Base-by-base conservation (phyloP, 2,329 filamentous ascomycete species). In the Fusarium solani-melongenae region DNA sequence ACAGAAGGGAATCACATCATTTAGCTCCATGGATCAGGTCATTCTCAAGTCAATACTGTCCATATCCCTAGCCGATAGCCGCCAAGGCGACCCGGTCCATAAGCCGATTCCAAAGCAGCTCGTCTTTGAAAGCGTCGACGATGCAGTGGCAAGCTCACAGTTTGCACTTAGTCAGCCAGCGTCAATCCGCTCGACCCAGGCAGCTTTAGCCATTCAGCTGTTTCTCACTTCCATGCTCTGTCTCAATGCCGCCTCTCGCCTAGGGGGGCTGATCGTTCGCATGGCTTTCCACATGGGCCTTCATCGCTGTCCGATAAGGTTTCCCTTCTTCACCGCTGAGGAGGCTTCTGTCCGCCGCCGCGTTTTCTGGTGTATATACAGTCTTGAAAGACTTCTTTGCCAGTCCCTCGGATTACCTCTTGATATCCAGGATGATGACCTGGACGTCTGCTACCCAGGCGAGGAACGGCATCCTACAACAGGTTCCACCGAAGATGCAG, bases 301-400 rank as follows among this genome's bases (percentile, higher is more conserved):
- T n/a, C 88, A 91, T 78, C 85, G 88, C 4, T 91, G 89, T 62
- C 88, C 88, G 1, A 82, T 82, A 6, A 83, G 88, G 0, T 90
- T 85, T 64, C 80, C 84, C 0, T 86, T 86, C 51, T 89, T 90
- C 71, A 84, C 81, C 0, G 64, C 77, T 2, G 78, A 83, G 11
- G 87, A 90, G 46, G 82, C 81, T 3, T 82, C 84, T 3, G 83
- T 88, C 34, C 83, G 89, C 2, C 84, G 86, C 15, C 83, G 88
- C 0, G 79, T 90, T 0, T 90, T 90, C 69, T 90, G 88, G 88
- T 86, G 86, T 1, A 84, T 90, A 0, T 91, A 90, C 57, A 86
- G 82, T 17, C 78, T 89, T 0, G 89, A 90, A 49, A 82, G 88
- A 53, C 86, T 88, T 64, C 81, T 90, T 0, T 89, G 86, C 10